Evolutionary conservation across 2,329 filamentous ascomycete species (phyloP).

Genomic region (Colletotrichum kahawae): DNA sequence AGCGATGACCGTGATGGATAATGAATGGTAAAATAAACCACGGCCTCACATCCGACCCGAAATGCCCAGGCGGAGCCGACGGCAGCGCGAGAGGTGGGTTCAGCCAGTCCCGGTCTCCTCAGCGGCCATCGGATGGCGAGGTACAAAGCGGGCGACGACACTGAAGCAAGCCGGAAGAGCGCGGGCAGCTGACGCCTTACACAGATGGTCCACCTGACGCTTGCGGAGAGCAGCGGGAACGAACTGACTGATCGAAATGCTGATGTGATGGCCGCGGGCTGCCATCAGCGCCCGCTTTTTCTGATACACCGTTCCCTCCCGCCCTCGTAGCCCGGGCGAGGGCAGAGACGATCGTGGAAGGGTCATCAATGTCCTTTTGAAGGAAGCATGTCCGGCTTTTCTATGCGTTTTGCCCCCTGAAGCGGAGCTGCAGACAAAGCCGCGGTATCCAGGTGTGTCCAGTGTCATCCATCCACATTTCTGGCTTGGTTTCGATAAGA

Average conservation of each 20-base stretch:
- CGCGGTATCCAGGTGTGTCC: neutral
- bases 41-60: neutral
- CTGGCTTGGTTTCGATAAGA: neutral
- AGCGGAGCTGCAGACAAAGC: neutral
- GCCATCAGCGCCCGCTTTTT: conserved; percentile 6
- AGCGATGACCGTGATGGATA: neutral
- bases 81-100: neutral
- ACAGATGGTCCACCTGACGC: neutral
- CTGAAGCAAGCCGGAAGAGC: neutral
- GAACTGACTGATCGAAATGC: neutral
- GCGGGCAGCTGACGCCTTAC: neutral
- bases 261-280: neutral
- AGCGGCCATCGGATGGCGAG: neutral
- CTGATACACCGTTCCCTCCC: neutral
- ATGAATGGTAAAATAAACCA: neutral
- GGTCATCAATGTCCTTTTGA: neutral
- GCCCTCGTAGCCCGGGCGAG: neutral
- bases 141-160: neutral
- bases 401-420: neutral
- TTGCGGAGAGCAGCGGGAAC: neutral
- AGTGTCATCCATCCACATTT: neutral
- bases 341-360: neutral
- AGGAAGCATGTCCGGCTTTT: neutral
- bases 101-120: neutral
- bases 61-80: neutral